Conservation (phyloP, 2,329 filamentous ascomycete genomes). For the Aspergillus nomiae region DNA sequence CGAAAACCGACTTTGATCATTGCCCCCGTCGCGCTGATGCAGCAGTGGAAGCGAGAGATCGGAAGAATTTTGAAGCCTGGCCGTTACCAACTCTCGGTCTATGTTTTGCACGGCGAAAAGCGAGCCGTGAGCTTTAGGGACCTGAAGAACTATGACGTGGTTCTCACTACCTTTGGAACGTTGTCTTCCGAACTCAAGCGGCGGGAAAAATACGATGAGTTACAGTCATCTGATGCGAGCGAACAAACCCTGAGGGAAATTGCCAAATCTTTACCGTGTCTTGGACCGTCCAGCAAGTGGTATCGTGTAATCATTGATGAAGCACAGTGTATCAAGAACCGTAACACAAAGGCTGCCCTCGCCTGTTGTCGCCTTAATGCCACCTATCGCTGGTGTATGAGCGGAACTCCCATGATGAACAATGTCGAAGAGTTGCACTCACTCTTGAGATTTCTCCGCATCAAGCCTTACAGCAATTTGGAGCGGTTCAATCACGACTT, state of each 20-base stretch:
- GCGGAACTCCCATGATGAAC: conserved; percentile 89
- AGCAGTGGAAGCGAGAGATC: conserved; percentile 85
- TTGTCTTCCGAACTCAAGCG: conserved; percentile 68
- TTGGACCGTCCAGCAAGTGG: conserved; percentile 64
- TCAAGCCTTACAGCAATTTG: conserved; percentile 71
- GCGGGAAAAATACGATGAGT: conserved; percentile 54
- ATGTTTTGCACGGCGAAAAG: conserved; percentile 68
- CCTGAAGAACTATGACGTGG: conserved; percentile 69
- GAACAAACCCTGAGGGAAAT: conserved; percentile 19
- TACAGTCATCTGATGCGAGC: conserved; percentile 50
- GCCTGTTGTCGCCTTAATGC: conserved; percentile 63
- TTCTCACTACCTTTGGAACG: conserved; percentile 78
- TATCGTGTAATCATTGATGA: conserved; percentile 76
- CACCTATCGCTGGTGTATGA: conserved; percentile 71
- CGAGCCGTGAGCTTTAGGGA: conserved; percentile 59
- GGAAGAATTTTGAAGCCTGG: conserved; percentile 63
- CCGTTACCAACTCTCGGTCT: conserved; percentile 62
- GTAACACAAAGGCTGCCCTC: conserved; percentile 61
- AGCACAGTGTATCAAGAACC: conserved; percentile 80
- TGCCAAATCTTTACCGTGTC: conserved; percentile 54
- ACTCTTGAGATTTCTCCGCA: conserved; percentile 73
- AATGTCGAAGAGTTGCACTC: conserved; percentile 75
- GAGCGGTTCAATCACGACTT: conserved; percentile 63
- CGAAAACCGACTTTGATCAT: conserved; percentile 79
- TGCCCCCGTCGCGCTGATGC: conserved; percentile 75